Evolutionary conservation across 345 rosid genomes (phyloP), one percentile per base, ranked within the genome.

Genomic region (Populus nigra): DNA sequence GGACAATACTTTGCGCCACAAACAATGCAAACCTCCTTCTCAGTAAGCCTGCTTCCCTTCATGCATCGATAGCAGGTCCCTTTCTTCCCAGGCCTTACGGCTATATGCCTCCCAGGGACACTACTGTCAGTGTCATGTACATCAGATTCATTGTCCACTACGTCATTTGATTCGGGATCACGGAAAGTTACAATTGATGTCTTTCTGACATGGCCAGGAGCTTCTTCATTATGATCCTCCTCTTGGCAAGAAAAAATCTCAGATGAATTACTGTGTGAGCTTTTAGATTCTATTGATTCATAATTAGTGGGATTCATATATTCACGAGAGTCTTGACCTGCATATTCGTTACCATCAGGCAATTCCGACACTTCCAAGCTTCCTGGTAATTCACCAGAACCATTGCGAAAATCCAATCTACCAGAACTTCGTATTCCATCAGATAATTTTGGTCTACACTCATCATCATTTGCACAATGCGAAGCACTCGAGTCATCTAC

Each of bases 11-110:
- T 96, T 65, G 99, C 93, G 67, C 83, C 83, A 35, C 99, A 96
- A 55, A 93, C 99, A 79, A 96, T 85, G 82, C 99, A 96, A 17
- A 80, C 80, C 84, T 91, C 99, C 83, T 92, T 96, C 67, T 85
- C 87, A 0, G 88, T 89, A 67, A 94, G 88, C 80, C 87, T 76
- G 79, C 84, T 91, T 55, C 97, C 94, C 79, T 76, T 75, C 77
- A 73, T 27, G 85, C 99, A 96, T 41, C 88, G 90, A 83, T 91
- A 91, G 81, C 99, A 92, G 11, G 94, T 85, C 43, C 93, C 93
- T 80, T 81, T 91, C 81, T 88, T 93, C 65, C 90, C 94, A 39
- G 81, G 88, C 79, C 91, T 93, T 39, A 81, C 84, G 72, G 90
- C 90, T 77, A 68, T 82, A 43, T 63, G 89, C 62, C 79, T 80